Percentiles rank a stretch among this genome's conserved stretches.
Conservation (phyloP, 73 alveolate species). For the Uronychia binucleata region DNA sequence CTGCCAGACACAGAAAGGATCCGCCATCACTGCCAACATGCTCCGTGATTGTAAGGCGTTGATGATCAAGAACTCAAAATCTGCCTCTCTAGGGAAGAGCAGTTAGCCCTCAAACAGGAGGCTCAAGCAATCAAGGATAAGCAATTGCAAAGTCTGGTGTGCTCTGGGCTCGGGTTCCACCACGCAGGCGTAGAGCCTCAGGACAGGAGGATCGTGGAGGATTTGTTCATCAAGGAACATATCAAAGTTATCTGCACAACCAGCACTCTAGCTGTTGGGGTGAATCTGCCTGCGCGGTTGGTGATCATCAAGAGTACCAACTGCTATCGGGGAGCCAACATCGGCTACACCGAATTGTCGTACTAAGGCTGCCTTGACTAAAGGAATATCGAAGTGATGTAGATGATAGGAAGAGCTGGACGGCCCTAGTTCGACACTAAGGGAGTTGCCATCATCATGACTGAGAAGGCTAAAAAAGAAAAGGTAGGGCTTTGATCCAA, state of each 20-base stretch:
- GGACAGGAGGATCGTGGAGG: slow-evolving; percentile 73
- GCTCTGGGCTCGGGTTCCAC: slow-evolving; percentile 96
- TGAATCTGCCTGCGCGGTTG: slow-evolving; percentile 86
- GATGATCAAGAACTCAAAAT: slow-evolving; percentile 67
- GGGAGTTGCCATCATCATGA: slow-evolving; percentile 80
- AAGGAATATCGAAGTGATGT: slow-evolving; percentile 54
- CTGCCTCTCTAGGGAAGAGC: slow-evolving; percentile 66
- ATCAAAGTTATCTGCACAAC: slow-evolving; percentile 79
- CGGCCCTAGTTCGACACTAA: slow-evolving; percentile 79
- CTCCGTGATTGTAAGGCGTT: slow-evolving; percentile 32
- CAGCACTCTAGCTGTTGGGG: slow-evolving; percentile 85
- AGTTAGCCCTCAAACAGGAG: slow-evolving; percentile 46
- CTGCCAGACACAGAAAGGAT: slow-evolving; percentile 81
- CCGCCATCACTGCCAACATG: slow-evolving; percentile 59
- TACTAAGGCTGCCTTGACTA: slow-evolving; percentile 18
- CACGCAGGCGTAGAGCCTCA: slow-evolving; percentile 96
- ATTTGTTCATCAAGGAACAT: slow-evolving; percentile 51
- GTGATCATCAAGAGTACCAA: slow-evolving; percentile 84
- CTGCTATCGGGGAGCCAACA: slow-evolving; percentile 71
- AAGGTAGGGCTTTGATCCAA: neutral
- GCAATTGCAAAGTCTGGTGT: slow-evolving; percentile 74
- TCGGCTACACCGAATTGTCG: slow-evolving; percentile 76
- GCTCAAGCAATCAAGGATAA: slow-evolving; percentile 69
- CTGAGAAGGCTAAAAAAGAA: slow-evolving; percentile 25
- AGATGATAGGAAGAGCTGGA: slow-evolving; percentile 86